These are phyloP conservation scores for Hemileccinum rubropunctum DNA, from an alignment of 768 basidiomycete species.

Conservation along the genomic window DNA sequence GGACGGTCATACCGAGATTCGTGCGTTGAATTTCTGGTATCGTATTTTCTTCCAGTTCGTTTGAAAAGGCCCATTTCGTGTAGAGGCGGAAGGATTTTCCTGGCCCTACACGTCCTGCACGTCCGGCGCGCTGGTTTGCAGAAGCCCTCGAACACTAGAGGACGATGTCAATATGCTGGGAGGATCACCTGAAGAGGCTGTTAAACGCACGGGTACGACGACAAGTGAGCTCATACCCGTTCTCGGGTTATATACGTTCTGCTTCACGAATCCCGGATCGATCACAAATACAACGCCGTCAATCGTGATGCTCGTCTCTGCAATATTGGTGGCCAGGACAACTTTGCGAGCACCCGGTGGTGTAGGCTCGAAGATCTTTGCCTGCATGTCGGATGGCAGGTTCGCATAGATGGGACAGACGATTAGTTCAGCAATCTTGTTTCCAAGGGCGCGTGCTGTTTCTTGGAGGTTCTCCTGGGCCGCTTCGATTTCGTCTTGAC, in stretches of 20 bases:
- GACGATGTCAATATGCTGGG: neutral
- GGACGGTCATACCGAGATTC: constrained; percentile 92
- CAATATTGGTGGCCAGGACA: constrained; percentile 97
- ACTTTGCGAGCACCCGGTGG: constrained; percentile 96
- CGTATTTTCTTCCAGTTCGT: constrained; percentile 96
- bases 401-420: constrained; percentile 99
- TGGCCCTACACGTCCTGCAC: constrained; percentile 96
- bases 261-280: constrained; percentile 98
- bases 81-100: constrained; percentile 98
- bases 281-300: constrained; percentile 99
- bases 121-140: constrained; percentile 94
- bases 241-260: constrained; percentile 97
- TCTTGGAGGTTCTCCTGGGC: constrained; percentile 96
- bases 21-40: constrained; percentile 99
- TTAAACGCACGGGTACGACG: constrained; percentile 83
- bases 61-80: constrained; percentile 96
- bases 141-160: constrained; percentile 91
- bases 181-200: neutral
- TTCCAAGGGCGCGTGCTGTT: constrained; percentile 90
- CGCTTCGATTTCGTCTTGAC: constrained; percentile 99
- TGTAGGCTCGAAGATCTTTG: constrained; percentile 99
- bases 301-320: constrained; percentile 99
- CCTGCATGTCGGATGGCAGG: constrained; percentile 98
- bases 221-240: constrained; percentile 98
- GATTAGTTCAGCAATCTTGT: constrained; percentile 92